phyloP scores from a whole-genome alignment of 768 basidiomycete genomes.

The Serendipita sp. region DNA sequence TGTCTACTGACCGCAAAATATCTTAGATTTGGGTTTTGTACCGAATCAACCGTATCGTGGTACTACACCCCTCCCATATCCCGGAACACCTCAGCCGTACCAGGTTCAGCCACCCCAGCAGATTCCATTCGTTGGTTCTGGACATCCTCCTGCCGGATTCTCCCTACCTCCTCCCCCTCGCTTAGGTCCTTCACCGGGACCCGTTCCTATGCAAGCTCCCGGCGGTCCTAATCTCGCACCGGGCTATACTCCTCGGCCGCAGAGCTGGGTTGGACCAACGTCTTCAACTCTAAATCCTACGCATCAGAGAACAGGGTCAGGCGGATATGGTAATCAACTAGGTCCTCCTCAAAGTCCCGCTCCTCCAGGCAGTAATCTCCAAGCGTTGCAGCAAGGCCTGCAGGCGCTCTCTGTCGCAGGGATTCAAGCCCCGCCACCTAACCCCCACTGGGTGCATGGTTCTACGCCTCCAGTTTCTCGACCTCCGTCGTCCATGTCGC shows the following conservation, averaged over 20 bases:
- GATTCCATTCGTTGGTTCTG: neutral
- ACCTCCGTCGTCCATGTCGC: constrained; percentile 13
- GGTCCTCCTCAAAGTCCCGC: neutral
- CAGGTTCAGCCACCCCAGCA: neutral
- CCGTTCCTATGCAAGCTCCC: neutral
- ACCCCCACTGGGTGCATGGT: constrained; percentile 13
- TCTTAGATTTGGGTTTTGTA: neutral
- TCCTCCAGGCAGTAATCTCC: neutral
- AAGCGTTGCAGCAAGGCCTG: neutral
- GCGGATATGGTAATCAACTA: neutral
- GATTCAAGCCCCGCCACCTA: constrained; percentile 16
- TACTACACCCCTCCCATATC: neutral
- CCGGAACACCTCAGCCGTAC: neutral
- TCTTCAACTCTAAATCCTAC: neutral
- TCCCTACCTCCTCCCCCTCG: neutral
- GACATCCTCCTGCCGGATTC: constrained; percentile 1
- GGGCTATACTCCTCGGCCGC: neutral
- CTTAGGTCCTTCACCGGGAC: neutral
- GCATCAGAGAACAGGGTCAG: neutral
- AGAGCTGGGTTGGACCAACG: neutral
- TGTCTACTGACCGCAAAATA: neutral
- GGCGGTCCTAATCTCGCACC: neutral
- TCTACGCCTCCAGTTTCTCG: constrained; percentile 13
- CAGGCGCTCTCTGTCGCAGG: neutral
- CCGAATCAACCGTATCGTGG: neutral